Evolutionary conservation across 257 asterid species (phyloP).

Genomic region (Solanum tarijense): DNA sequence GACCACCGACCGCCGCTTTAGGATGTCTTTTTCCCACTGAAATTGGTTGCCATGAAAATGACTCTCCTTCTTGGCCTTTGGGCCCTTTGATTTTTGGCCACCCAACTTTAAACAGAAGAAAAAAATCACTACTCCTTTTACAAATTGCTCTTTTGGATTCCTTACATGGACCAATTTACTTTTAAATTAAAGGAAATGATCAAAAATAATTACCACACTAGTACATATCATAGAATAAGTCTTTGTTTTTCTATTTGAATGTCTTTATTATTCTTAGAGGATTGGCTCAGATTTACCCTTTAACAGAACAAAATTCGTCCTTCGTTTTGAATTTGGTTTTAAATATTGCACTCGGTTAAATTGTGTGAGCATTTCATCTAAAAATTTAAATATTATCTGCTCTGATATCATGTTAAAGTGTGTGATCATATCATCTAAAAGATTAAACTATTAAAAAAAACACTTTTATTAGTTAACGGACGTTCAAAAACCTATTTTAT

Average conservation of each 20-base stretch:
- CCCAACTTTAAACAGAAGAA: background rate
- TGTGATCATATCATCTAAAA: too few species aligned
- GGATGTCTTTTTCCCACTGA: background rate
- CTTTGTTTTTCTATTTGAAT: background rate
- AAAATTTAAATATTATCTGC: too few species aligned
- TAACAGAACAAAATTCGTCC: background rate
- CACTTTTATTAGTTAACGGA: too few species aligned
- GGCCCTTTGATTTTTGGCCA: background rate
- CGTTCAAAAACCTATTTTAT: background rate
- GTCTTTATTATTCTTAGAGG: background rate
- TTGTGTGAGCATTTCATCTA: background rate
- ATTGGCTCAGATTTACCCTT: background rate
- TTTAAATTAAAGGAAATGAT: background rate
- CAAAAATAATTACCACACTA: too few species aligned
- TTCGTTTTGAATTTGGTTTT: background rate
- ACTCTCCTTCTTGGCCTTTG: background rate
- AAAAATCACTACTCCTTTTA: background rate
- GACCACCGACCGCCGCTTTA: slow-evolving; percentile 11
- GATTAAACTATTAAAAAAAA: fast-evolving
- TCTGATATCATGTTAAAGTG: too few species aligned
- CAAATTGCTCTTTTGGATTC: background rate
- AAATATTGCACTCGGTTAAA: background rate
- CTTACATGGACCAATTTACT: background rate
- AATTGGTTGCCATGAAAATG: background rate
- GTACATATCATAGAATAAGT: background rate